These are phyloP conservation scores for Nemophila menziesii DNA, from an alignment of 257 asterid genomes.

Conservation along the genomic window DNA sequence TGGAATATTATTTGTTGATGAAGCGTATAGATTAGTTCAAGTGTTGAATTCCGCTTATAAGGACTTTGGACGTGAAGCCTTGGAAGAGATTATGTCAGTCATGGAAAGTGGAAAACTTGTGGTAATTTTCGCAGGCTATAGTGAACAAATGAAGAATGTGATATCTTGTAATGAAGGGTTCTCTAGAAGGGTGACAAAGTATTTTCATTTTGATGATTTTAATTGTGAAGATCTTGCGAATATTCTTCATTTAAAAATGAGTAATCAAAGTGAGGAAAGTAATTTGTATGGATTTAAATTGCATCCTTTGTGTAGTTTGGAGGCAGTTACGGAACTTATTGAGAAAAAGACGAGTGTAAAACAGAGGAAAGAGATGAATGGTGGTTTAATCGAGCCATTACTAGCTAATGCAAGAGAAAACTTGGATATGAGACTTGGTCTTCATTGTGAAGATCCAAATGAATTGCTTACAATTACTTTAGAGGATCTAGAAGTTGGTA, in stretches of 20 bases:
- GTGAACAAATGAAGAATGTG: no score
- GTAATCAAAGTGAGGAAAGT: slow-evolving; percentile 37
- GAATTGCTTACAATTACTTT: slow-evolving; percentile 7
- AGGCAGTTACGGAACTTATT: slow-evolving; percentile 48
- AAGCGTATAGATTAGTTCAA: slow-evolving; percentile 69
- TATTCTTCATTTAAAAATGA: slow-evolving; percentile 64
- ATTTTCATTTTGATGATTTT: slow-evolving; percentile 72
- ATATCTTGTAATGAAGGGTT: no score
- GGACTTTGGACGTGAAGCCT: slow-evolving; percentile 80
- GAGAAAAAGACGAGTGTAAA: slow-evolving; percentile 45
- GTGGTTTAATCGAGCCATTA: slow-evolving; percentile 71
- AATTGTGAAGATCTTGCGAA: slow-evolving; percentile 53
- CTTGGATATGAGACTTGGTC: slow-evolving; percentile 61
- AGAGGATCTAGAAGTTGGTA: background rate
- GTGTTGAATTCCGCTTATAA: slow-evolving; percentile 23
- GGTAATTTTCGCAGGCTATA: slow-evolving; percentile 20
- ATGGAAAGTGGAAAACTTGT: slow-evolving; percentile 84
- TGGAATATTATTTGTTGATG: no score
- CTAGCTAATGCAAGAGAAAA: slow-evolving; percentile 68
- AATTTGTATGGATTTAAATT: slow-evolving; percentile 62
- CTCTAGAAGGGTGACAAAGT: slow-evolving; percentile 66
- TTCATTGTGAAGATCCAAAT: slow-evolving; percentile 52
- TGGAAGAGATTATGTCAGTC: slow-evolving; percentile 93
- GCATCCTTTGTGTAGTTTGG: slow-evolving; percentile 49
- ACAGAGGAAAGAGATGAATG: slow-evolving; percentile 85